Evolutionary conservation across 208 protist species (phyloP).

Genomic region (Leishmania martiniquensis): DNA sequence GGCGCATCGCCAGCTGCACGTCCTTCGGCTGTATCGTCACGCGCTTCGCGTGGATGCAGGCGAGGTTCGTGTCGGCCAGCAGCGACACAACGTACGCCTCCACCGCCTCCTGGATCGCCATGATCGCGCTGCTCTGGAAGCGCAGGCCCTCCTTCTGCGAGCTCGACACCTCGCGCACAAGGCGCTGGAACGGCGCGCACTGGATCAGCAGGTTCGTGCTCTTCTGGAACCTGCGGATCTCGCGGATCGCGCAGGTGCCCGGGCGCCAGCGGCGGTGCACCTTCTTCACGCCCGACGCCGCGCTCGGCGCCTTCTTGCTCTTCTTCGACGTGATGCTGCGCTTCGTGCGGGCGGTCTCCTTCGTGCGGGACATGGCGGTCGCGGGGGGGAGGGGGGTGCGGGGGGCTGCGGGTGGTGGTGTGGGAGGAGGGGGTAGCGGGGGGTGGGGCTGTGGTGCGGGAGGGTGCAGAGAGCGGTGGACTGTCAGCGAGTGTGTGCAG

Average conservation of each 20-base stretch:
- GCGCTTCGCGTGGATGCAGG: constrained; percentile 84
- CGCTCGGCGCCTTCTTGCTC: constrained; percentile 97
- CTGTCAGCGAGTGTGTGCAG: neutral
- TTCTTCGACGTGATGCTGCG: constrained; percentile 97
- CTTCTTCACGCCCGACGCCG: constrained; percentile 96
- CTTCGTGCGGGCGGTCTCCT: constrained; percentile 98
- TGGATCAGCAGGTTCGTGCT: neutral
- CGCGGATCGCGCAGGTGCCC: constrained; percentile 42
- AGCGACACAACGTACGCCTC: constrained; percentile 89
- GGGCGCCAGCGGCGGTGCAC: constrained; percentile 30
- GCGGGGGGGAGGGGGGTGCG: neutral
- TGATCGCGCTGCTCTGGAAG: constrained; percentile 86
- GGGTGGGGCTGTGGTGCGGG: neutral
- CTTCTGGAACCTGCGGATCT: neutral
- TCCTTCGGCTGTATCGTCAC: constrained; percentile 89
- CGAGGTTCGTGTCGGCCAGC: constrained; percentile 93
- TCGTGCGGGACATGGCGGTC: constrained; percentile 95
- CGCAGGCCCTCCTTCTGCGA: constrained; percentile 78
- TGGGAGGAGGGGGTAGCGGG: neutral
- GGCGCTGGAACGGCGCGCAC: neutral
- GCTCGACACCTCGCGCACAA: constrained; percentile 44
- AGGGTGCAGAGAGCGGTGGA: neutral
- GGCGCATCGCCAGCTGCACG: constrained; percentile 38
- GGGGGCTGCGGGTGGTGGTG: neutral
- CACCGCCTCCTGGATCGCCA: constrained; percentile 89